phyloP scores from a whole-genome alignment of 768 basidiomycete genomes.

The Russula lepida region DNA sequence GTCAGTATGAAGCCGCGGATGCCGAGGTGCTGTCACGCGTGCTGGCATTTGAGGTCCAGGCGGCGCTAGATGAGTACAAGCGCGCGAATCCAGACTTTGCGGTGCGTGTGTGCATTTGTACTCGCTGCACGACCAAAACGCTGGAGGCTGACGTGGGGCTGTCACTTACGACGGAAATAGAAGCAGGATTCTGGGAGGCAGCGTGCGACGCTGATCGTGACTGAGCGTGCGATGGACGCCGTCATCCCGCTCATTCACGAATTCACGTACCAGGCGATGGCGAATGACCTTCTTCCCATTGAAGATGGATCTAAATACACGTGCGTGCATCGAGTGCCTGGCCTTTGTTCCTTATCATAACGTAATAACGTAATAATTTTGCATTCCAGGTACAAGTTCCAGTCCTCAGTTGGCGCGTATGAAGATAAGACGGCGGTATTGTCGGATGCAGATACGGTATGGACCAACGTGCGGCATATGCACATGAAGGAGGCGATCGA shows the following conservation, averaged over 20 bases:
- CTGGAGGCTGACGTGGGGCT: neutral
- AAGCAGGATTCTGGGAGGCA: conserved; percentile 39
- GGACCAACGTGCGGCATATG: conserved; percentile 90
- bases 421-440: conserved; percentile 85
- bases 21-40: conserved; percentile 73
- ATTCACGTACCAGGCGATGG: conserved; percentile 99
- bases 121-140: neutral
- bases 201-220: conserved; percentile 78
- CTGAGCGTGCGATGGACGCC: conserved; percentile 95
- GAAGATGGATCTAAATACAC: conserved; percentile 80
- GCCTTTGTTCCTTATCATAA: neutral
- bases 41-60: conserved; percentile 80
- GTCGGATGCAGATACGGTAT: conserved; percentile 83
- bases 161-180: conserved; percentile 17
- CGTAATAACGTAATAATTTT: neutral
- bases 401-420: conserved; percentile 72
- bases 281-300: conserved; percentile 85
- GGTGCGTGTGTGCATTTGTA: conserved; percentile 52
- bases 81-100: conserved; percentile 80
- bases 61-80: conserved; percentile 79
- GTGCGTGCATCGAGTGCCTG: conserved; percentile 38
- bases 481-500: conserved; percentile 99
- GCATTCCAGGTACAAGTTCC: conserved; percentile 75
- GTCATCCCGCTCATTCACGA: conserved; percentile 88
- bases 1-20: conserved; percentile 61